Evolutionary conservation across 1,284 basidiomycete genomes (phyloP).

Genomic region (Ustilago hordei): DNA sequence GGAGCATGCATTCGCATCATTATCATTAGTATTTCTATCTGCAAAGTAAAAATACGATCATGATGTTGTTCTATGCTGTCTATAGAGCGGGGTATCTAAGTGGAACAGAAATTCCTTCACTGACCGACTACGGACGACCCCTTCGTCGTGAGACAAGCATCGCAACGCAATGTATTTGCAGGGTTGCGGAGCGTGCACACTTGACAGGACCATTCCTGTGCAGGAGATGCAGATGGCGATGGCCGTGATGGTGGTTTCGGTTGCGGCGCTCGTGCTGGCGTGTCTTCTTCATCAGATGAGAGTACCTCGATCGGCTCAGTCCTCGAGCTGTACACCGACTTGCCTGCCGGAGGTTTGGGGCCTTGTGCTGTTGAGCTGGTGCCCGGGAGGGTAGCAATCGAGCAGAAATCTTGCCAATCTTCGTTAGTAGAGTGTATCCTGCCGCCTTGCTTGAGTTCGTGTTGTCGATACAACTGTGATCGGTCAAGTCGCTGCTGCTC

Average conservation of each 20-base stretch:
- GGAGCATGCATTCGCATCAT: neutral
- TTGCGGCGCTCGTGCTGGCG: neutral
- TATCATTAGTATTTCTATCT: neutral
- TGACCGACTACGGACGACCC: constrained; percentile 30
- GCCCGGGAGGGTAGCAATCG: constrained; percentile 11
- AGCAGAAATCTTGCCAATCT: constrained; percentile 47
- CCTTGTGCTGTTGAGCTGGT: constrained; percentile 10
- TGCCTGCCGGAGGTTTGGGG: neutral
- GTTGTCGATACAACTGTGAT: constrained; percentile 38
- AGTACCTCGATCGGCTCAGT: constrained; percentile 32
- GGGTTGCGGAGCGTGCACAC: constrained; percentile 47
- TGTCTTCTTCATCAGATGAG: constrained; percentile 34
- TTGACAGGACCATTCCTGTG: constrained; percentile 31
- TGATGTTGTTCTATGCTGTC: neutral
- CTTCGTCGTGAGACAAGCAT: constrained; percentile 34
- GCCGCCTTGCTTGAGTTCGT: constrained; percentile 44
- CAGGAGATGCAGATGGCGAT: neutral
- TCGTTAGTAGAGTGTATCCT: constrained; percentile 25
- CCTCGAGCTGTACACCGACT: constrained; percentile 4
- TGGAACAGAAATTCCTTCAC: neutral
- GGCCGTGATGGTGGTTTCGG: neutral
- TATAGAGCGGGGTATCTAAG: neutral
- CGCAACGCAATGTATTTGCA: constrained; percentile 14
- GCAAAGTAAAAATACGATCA: neutral
- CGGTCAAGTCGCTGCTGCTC: constrained; percentile 38